phyloP scores from a whole-genome alignment of 306 rosid genomes.

The Casuarina glauca region DNA sequence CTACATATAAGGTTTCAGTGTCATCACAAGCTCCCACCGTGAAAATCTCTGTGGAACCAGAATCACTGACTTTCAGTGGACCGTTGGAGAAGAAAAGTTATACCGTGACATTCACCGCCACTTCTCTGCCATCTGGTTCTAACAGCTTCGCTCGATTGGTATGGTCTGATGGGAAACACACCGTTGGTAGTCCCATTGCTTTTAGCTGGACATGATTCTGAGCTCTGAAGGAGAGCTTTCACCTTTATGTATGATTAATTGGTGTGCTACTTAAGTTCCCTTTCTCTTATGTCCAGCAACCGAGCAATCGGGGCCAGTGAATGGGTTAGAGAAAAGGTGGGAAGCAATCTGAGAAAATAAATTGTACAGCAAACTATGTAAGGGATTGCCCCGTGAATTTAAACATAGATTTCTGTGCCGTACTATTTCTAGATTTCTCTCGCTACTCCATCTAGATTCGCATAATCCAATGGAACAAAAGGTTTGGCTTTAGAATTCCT shows the following conservation, averaged over 20 bases:
- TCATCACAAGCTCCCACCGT: slow-evolving; percentile 44
- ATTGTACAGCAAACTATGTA: slow-evolving; percentile 34
- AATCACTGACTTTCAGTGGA: slow-evolving; percentile 51
- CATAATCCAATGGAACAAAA: neutral
- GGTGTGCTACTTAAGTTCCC: slow-evolving; percentile 6
- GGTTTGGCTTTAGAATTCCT: neutral
- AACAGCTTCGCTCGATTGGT: slow-evolving; percentile 60
- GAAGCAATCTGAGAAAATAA: slow-evolving; percentile 14
- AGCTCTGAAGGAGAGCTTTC: neutral
- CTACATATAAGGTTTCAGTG: slow-evolving; percentile 55
- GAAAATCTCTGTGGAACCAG: slow-evolving; percentile 70
- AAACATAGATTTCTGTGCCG: neutral
- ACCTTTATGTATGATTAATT: neutral
- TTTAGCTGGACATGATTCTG: slow-evolving; percentile 63
- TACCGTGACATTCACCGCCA: slow-evolving; percentile 61
- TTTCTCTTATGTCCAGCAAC: slow-evolving; percentile 23
- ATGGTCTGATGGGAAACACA: slow-evolving; percentile 90
- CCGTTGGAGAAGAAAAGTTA: slow-evolving; percentile 58
- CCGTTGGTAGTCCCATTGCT: slow-evolving; percentile 74
- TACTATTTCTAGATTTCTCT: neutral
- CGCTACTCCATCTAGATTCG: neutral
- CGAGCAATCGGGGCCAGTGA: slow-evolving; percentile 22
- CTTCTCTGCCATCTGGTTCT: slow-evolving; percentile 60
- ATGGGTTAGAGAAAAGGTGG: neutral
- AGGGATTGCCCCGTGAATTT: neutral